Evolutionary conservation across 345 rosid genomes (phyloP).

Genomic region (Clarkia xantiana): DNA sequence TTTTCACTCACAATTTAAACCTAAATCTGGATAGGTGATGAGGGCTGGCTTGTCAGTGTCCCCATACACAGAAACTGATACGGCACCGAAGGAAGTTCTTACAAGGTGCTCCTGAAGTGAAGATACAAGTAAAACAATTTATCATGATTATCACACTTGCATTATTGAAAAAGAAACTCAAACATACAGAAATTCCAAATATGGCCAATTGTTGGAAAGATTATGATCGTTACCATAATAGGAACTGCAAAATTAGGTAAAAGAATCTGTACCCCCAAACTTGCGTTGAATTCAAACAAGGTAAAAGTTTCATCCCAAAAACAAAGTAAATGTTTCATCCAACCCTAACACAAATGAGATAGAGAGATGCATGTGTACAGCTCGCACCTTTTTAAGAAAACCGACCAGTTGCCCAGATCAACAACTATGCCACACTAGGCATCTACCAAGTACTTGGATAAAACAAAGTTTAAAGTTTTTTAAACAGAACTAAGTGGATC

Average conservation of each 20-base stretch:
- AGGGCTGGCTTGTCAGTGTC: slow-evolving; percentile 96
- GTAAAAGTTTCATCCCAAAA: slow-evolving; percentile 1
- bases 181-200: not conserved
- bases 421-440: not conserved
- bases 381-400: slow-evolving; percentile 15
- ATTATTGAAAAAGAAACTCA: not conserved
- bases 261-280: slow-evolving; percentile 1
- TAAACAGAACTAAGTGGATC: too few relatives aligned
- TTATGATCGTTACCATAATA: too few relatives aligned
- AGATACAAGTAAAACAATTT: slow-evolving; percentile 8
- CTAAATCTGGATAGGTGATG: slow-evolving; percentile 86
- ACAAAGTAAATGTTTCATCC: not conserved
- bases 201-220: too few relatives aligned
- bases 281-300: not conserved
- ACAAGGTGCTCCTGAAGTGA: slow-evolving; percentile 64
- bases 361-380: not conserved
- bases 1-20: slow-evolving; percentile 52
- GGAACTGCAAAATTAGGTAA: slow-evolving; percentile 11
- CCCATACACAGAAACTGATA: slow-evolving; percentile 79
- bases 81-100: slow-evolving; percentile 44
- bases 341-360: slow-evolving; percentile 4
- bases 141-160: not conserved
- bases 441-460: not conserved
- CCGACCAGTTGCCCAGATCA: slow-evolving; percentile 8
- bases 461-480: not conserved